These are phyloP conservation scores for Spathaspora girioi DNA, from an alignment of 805 yeast species.

Conservation along the genomic window DNA sequence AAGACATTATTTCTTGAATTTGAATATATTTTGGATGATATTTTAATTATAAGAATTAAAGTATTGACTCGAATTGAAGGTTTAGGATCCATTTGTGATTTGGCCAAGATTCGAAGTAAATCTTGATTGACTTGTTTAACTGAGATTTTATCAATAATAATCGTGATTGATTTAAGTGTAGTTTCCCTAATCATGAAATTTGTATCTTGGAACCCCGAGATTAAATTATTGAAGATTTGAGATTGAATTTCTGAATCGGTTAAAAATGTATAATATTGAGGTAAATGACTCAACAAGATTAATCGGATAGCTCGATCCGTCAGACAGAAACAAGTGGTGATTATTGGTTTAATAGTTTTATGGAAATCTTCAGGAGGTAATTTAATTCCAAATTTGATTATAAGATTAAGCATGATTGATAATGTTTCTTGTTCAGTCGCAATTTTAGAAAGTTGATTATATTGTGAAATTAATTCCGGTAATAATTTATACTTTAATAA, in stretches of 20 bases:
- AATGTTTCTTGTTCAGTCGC: slow-evolving; percentile 33
- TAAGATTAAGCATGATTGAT: slow-evolving; percentile 36
- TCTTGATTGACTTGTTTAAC: slow-evolving; percentile 87
- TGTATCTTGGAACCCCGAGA: slow-evolving; percentile 85
- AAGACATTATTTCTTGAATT: slow-evolving; percentile 66
- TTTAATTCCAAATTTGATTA: slow-evolving; percentile 32
- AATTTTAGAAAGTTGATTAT: slow-evolving; percentile 19
- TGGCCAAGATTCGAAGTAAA: slow-evolving; percentile 73
- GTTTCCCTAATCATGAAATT: slow-evolving; percentile 77
- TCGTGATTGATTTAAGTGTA: slow-evolving; percentile 64
- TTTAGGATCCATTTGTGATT: slow-evolving; percentile 70
- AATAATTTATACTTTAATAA: slow-evolving; percentile 56
- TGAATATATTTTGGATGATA: slow-evolving; percentile 55
- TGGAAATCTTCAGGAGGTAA: slow-evolving; percentile 33
- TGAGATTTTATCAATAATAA: slow-evolving; percentile 61
- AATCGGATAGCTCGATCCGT: slow-evolving; percentile 78
- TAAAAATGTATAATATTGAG: slow-evolving; percentile 48
- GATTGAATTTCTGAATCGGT: slow-evolving; percentile 62
- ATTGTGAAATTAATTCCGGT: slow-evolving; percentile 56
- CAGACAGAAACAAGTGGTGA: slow-evolving; percentile 58
- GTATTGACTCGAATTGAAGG: slow-evolving; percentile 79
- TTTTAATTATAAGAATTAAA: slow-evolving; percentile 61
- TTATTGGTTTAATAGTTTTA: slow-evolving; percentile 51
- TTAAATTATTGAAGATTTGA: slow-evolving; percentile 61
- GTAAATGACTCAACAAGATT: slow-evolving; percentile 61